These are phyloP conservation scores for Pyrrhoderma lamaoense DNA, from an alignment of 1,284 basidiomycete genomes.

Conservation along the genomic window DNA sequence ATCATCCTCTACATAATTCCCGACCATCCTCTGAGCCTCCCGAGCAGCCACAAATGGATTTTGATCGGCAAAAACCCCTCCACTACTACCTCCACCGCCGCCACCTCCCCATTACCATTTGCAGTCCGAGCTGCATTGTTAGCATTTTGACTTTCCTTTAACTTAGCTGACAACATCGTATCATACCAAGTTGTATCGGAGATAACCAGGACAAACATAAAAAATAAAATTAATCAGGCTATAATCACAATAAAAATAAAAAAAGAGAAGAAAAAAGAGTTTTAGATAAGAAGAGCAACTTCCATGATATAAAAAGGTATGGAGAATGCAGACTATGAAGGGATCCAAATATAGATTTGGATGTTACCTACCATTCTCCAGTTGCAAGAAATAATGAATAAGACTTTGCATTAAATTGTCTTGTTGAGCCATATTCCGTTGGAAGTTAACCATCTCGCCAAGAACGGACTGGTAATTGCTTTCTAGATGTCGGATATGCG, in stretches of 20 bases:
- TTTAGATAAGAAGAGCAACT: background rate
- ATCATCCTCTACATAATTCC: slow-evolving; percentile 42
- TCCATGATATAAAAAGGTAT: background rate
- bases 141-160: slow-evolving; percentile 21
- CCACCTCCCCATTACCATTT: slow-evolving; percentile 1
- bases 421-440: slow-evolving; percentile 80
- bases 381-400: slow-evolving; percentile 73
- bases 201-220: slow-evolving; percentile 17
- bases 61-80: slow-evolving; percentile 24
- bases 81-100: background rate
- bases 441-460: slow-evolving; percentile 77
- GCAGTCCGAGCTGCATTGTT: slow-evolving; percentile 1
- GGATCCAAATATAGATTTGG: background rate
- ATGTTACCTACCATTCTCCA: slow-evolving; percentile 50
- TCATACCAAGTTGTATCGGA: slow-evolving; percentile 4
- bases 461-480: slow-evolving; percentile 73
- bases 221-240: slow-evolving; percentile 22
- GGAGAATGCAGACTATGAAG: background rate
- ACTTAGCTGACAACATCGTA: slow-evolving; percentile 21
- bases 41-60: slow-evolving; percentile 53
- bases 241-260: slow-evolving; percentile 5
- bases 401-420: slow-evolving; percentile 79
- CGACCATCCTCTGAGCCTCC: slow-evolving; percentile 49
- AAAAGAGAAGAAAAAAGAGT: slow-evolving; percentile 2
- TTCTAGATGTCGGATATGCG: slow-evolving; percentile 59